Evolutionary conservation across 345 rosid genomes (phyloP).

Genomic region (Ceriops zippeliana): DNA sequence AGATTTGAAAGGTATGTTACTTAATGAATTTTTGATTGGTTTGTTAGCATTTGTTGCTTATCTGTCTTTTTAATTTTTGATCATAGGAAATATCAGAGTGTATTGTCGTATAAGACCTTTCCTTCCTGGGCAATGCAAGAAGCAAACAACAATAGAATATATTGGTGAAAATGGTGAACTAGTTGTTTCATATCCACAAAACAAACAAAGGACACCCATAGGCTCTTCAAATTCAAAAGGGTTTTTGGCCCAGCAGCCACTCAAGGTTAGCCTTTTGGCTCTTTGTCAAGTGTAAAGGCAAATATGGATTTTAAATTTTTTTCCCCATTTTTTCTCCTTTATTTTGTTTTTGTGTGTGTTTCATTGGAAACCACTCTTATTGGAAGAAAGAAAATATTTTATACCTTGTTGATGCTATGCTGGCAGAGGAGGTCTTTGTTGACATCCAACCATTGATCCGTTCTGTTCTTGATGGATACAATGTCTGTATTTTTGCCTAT

Average conservation of each 20-base stretch:
- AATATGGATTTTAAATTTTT: not conserved
- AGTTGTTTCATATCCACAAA: constrained; percentile 73
- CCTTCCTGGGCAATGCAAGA: constrained; percentile 74
- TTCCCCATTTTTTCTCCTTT: not conserved
- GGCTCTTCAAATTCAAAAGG: constrained; percentile 85
- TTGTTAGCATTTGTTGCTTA: constrained; percentile 16
- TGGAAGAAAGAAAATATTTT: not conserved
- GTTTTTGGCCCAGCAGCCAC: constrained; percentile 76
- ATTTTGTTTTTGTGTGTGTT: not conserved
- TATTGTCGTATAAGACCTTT: constrained; percentile 96
- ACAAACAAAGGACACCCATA: constrained; percentile 72
- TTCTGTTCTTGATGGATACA: constrained; percentile 93
- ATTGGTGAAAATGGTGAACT: constrained; percentile 91
- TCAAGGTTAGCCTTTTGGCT: constrained; percentile 55
- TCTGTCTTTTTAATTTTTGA: constrained; percentile 7
- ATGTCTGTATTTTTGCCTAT: constrained; percentile 95
- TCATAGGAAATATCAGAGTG: constrained; percentile 88
- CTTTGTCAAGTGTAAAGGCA: not conserved
- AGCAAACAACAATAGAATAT: constrained; percentile 68
- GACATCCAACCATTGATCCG: constrained; percentile 91
- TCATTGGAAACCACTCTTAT: constrained; percentile 5
- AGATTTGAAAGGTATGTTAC: constrained; percentile 71
- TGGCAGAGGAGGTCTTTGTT: constrained; percentile 82
- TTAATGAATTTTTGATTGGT: constrained; percentile 4
- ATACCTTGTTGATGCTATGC: not conserved